A percentile compares a stretch with the other conserved stretches of the same genome.
phyloP scores from a whole-genome alignment of 805 yeast species.

The Phaffomyces thermotolerans region DNA sequence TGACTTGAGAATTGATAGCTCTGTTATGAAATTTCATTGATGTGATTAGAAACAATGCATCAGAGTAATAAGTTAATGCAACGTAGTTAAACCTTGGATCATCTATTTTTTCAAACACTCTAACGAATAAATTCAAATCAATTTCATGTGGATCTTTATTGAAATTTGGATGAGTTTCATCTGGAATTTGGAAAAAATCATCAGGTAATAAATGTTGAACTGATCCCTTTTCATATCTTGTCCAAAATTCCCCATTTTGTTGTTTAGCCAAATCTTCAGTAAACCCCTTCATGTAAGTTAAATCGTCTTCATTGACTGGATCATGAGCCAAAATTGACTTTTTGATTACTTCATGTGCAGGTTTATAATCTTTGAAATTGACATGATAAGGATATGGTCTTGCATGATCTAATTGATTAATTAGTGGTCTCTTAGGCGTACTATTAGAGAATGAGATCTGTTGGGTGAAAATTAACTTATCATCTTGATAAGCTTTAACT shows the following conservation, averaged over 20 bases:
- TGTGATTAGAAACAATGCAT: slow-evolving; percentile 45
- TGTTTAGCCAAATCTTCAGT: neutral
- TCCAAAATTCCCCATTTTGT: neutral
- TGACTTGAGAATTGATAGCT: slow-evolving; percentile 37
- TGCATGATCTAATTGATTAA: slow-evolving; percentile 9
- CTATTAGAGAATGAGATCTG: slow-evolving; percentile 29
- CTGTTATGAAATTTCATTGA: slow-evolving; percentile 44
- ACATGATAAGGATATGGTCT: slow-evolving; percentile 13
- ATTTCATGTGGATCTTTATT: slow-evolving; percentile 16
- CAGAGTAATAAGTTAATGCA: slow-evolving; percentile 53
- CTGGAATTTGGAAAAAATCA: slow-evolving; percentile 25
- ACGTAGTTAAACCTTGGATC: slow-evolving; percentile 39
- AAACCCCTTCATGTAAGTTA: neutral
- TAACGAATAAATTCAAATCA: slow-evolving; percentile 12
- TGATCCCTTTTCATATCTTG: slow-evolving; percentile 18
- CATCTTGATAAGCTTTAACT: slow-evolving; percentile 49
- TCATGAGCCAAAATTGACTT: neutral
- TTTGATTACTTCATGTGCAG: slow-evolving; percentile 10
- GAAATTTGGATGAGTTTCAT: slow-evolving; percentile 11
- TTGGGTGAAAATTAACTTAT: slow-evolving; percentile 43
- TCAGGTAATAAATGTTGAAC: slow-evolving; percentile 29
- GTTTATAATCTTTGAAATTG: slow-evolving; percentile 9
- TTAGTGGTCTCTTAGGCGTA: slow-evolving; percentile 5
- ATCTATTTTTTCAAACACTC: slow-evolving; percentile 11
- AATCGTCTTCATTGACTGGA: too few relatives aligned